Evolutionary conservation across 768 basidiomycete genomes (phyloP), one percentile per base, ranked within the genome.

Genomic region (Suillus decipiens): DNA sequence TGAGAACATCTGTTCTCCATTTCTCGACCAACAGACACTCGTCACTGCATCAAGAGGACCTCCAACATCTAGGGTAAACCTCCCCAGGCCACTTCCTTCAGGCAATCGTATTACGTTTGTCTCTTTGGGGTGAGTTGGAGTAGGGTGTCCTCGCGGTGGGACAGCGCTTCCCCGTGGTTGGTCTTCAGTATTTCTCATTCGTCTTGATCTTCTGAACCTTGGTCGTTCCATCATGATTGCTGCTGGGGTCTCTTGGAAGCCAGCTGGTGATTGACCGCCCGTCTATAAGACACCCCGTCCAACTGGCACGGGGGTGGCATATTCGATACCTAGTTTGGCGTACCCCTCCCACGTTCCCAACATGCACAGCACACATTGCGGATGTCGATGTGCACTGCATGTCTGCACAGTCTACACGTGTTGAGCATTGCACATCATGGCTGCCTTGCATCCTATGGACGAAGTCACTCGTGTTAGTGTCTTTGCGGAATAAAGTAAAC

Each of bases 41-140:
- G 56, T 57, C 24, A 57, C 56, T 31, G 39, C 56, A 57, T 57
- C 39, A 5, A 24, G 17, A 57, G 56, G 56, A 28, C 56, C 56
- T 31, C 56, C 39, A 10, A 57, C 39, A 96, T 97, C 78, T 95
- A 96, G 17, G 94, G 95, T 45, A 95, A 95, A 73, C 88, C 91
- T 69, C 95, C 92, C 62, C 90, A 81, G 77, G 96, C 95, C 95
- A 97, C 96, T 78, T 91, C 93, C 83, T 96, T 97, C 82, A 96
- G 80, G 79, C 93, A 93, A 74, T 97, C 56, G 22, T 42, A 57
- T 57, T 28, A 57, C 56, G 14, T 57, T 57, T 28, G 56, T 57
- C 56, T 57, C 56, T 57, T 41, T 57, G 39, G 56, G 56, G 37
- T 57, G 24, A 11, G 56, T 57, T 17, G 56, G 56, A 19, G 41